Conservation (phyloP, 2,329 filamentous ascomycete species). For the Phaeosphaeriaceae sp. region DNA sequence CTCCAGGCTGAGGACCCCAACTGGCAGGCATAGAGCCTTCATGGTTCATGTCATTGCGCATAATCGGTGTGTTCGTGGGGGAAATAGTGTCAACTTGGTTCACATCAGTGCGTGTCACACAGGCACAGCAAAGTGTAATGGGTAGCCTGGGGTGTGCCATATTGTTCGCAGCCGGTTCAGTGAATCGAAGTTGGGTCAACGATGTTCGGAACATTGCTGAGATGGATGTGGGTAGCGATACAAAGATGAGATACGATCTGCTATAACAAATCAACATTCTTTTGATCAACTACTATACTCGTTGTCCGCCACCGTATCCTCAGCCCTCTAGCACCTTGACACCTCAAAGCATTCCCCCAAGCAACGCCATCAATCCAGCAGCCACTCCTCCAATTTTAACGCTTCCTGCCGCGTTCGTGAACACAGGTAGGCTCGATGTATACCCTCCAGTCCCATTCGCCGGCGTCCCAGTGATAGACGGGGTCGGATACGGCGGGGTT, state of each 20-base stretch:
- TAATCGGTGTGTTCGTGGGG: neutral
- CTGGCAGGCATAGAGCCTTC: constrained; percentile 17
- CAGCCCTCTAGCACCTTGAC: too few species aligned
- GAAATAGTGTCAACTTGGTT: too few species aligned
- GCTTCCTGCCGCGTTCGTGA: neutral
- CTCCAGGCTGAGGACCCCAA: constrained; percentile 29
- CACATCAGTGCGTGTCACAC: too few species aligned
- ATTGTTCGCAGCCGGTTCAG: too few species aligned
- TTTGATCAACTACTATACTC: neutral
- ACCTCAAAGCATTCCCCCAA: neutral
- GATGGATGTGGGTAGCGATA: too few species aligned
- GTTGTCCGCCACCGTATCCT: neutral
- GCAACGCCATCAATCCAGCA: neutral
- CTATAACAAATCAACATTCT: neutral
- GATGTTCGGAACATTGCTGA: too few species aligned
- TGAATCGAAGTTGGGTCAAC: too few species aligned
- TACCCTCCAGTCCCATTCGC: neutral
- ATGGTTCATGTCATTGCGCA: neutral
- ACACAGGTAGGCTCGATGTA: neutral
- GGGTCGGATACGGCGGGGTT: neutral
- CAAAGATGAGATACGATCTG: too few species aligned
- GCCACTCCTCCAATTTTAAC: neutral
- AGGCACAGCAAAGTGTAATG: too few species aligned
- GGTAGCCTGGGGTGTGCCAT: too few species aligned
- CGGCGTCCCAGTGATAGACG: neutral